These are phyloP conservation scores for Colletotrichum tropicicola DNA, from an alignment of 2,329 filamentous ascomycete species.

Conservation along the genomic window DNA sequence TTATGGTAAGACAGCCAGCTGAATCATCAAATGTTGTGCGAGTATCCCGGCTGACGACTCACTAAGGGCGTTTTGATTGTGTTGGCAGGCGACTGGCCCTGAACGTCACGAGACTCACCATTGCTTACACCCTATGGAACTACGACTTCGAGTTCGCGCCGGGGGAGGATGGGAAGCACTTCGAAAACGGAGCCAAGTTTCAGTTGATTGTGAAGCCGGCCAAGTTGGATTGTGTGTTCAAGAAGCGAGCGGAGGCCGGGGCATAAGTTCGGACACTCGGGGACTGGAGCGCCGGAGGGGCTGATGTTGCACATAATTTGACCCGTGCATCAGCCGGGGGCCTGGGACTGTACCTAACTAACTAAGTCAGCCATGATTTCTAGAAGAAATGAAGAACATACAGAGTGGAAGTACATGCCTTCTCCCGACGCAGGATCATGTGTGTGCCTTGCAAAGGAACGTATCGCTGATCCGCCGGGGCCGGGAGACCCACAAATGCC, in stretches of 20 bases:
- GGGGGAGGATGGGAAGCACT: conserved; percentile 4
- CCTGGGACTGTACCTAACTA: no score
- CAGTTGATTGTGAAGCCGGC: conserved; percentile 24
- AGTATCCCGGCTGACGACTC: not conserved
- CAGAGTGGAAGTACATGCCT: no score
- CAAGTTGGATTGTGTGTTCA: conserved; percentile 20
- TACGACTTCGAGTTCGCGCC: conserved; percentile 27
- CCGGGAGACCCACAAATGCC: no score
- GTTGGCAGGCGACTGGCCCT: conserved; percentile 18
- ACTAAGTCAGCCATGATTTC: no score
- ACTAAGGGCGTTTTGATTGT: conserved; percentile 19
- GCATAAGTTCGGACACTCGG: not conserved
- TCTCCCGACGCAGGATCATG: no score
- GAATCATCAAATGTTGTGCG: not conserved
- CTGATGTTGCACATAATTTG: not conserved
- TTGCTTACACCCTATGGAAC: conserved; percentile 27
- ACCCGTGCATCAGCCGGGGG: no score
- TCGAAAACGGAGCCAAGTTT: not conserved
- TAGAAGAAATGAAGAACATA: no score
- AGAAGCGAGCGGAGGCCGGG: not conserved
- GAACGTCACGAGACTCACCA: conserved; percentile 14
- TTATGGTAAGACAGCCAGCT: not conserved
- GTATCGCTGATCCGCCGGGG: no score
- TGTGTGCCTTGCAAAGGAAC: no score
- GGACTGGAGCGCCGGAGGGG: not conserved